Evolutionary conservation across 148 eudicot species (phyloP).

Genomic region (Cornus suecica): DNA sequence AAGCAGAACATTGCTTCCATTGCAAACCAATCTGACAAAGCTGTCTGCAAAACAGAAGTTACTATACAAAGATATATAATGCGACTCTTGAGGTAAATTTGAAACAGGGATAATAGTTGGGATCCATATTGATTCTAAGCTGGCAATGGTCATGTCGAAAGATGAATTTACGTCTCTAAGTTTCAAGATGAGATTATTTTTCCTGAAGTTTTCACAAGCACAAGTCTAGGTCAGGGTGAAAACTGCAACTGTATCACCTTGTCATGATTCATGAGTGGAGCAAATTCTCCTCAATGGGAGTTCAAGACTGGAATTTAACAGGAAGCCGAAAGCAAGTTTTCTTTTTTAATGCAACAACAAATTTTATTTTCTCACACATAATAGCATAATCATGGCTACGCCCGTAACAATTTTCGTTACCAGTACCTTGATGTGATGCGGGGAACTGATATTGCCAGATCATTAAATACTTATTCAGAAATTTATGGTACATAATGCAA

Average conservation of each 20-base stretch:
- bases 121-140: background rate
- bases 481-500: background rate
- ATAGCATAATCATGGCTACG: background rate
- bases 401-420: background rate
- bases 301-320: background rate
- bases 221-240: background rate
- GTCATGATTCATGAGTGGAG: background rate
- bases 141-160: too few relatives aligned
- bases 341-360: background rate
- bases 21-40: background rate
- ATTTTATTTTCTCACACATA: too few relatives aligned
- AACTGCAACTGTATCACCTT: background rate
- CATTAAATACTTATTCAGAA: background rate
- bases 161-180: background rate
- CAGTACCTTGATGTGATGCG: background rate
- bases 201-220: background rate
- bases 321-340: background rate
- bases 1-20: background rate
- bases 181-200: too few relatives aligned
- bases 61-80: background rate
- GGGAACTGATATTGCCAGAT: background rate
- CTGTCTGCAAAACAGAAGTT: background rate
- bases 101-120: background rate
- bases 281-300: background rate
- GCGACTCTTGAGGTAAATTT: background rate